phyloP scores from a whole-genome alignment of 1,284 basidiomycete genomes.

The Sporisorium exsertum region DNA sequence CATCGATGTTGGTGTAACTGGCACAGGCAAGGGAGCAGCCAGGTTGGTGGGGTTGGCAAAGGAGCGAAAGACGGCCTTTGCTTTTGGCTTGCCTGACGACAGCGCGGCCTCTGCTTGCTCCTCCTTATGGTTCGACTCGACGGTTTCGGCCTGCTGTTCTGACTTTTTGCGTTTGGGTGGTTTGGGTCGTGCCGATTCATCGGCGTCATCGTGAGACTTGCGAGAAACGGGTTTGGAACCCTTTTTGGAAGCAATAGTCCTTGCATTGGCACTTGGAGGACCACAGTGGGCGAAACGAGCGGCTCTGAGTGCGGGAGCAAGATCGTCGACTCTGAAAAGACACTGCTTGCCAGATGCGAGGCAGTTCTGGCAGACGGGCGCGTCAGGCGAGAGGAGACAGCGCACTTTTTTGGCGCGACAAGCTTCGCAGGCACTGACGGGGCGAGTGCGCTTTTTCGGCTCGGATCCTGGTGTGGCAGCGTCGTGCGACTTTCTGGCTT shows the following conservation, averaged over 20 bases:
- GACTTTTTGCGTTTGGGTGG: constrained; percentile 43
- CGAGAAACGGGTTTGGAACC: constrained; percentile 24
- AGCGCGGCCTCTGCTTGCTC: background rate
- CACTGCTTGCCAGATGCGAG: constrained; percentile 58
- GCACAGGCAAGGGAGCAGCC: constrained; percentile 46
- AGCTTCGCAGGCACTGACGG: constrained; percentile 62
- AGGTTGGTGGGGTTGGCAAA: constrained; percentile 61
- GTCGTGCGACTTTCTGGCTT: constrained; percentile 16
- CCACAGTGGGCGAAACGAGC: constrained; percentile 58
- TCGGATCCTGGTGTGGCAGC: constrained; percentile 23
- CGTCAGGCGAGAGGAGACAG: constrained; percentile 57
- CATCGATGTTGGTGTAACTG: constrained; percentile 17
- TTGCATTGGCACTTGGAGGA: constrained; percentile 49
- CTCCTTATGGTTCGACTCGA: constrained; percentile 10
- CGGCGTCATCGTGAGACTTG: constrained; percentile 23
- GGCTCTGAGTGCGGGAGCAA: constrained; percentile 56
- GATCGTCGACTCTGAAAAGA: constrained; percentile 63
- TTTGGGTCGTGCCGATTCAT: constrained; percentile 12
- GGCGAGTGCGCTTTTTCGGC: constrained; percentile 61
- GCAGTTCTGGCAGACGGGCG: constrained; percentile 61
- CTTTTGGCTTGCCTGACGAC: constrained; percentile 39
- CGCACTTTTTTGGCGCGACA: constrained; percentile 64
- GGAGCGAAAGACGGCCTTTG: constrained; percentile 59
- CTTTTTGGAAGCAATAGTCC: constrained; percentile 50
- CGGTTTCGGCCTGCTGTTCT: constrained; percentile 7